Percentiles rank a stretch among this genome's conserved stretches.
Evolutionary conservation across 2,329 filamentous ascomycete species (phyloP).

Genomic region (Talaromyces sp.): DNA sequence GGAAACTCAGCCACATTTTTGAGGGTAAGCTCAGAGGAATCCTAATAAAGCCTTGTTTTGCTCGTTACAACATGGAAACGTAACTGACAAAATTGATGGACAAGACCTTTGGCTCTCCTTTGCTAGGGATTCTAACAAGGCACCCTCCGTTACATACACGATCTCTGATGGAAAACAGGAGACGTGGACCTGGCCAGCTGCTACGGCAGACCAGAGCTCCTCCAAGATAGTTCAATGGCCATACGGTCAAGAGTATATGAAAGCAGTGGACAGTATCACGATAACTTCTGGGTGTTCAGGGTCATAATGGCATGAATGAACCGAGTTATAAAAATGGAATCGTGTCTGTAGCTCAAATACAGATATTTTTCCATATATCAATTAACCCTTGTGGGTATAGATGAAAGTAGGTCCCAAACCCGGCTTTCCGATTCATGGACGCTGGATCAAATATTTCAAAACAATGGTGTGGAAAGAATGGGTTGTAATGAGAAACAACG

Average conservation of each 20-base stretch:
- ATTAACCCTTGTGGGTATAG: no score
- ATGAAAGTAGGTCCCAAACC: no score
- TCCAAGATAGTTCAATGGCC: background rate
- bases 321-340: no score
- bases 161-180: background rate
- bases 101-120: background rate
- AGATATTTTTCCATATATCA: no score
- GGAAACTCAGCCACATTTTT: constrained; percentile 9
- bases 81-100: background rate
- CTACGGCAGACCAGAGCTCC: background rate
- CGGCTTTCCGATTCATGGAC: no score
- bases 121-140: background rate
- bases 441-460: no score
- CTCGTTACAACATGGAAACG: no score
- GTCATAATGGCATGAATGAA: background rate
- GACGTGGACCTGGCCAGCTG: background rate
- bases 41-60: no score
- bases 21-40: background rate
- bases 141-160: background rate
- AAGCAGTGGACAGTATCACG: background rate
- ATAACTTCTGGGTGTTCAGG: background rate
- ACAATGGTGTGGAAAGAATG: no score
- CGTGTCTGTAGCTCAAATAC: no score
- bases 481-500: background rate
- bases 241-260: background rate